These are phyloP conservation scores for Teratosphaeria nubilosa DNA, from an alignment of 2,329 filamentous ascomycete species.

Conservation along the genomic window DNA sequence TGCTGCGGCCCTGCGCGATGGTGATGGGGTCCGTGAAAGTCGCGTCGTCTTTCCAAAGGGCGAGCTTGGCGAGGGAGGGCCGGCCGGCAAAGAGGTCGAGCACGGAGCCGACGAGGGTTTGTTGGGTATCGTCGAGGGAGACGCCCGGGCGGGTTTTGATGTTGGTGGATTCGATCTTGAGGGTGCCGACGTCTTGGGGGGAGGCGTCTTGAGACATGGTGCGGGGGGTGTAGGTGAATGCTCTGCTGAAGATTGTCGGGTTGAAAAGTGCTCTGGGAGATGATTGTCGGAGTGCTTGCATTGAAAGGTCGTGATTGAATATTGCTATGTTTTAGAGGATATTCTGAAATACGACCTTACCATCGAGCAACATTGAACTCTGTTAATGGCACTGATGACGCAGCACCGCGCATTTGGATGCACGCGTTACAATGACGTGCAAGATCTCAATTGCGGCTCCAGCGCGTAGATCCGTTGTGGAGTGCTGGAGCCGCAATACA, in stretches of 20 bases:
- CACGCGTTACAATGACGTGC: background rate
- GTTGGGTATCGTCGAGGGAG: constrained; percentile 40
- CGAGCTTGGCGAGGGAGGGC: constrained; percentile 48
- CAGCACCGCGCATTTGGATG: background rate
- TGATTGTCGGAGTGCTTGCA: background rate
- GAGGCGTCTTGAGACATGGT: constrained; percentile 14
- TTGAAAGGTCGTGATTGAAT: background rate
- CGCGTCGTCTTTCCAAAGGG: constrained; percentile 49
- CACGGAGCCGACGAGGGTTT: constrained; percentile 47
- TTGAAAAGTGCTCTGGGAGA: background rate
- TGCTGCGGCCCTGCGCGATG: constrained; percentile 45
- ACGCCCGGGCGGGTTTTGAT: constrained; percentile 45
- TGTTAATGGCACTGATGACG: background rate
- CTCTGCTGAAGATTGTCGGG: background rate
- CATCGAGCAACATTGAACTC: background rate
- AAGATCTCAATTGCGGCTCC: background rate
- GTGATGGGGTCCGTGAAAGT: constrained; percentile 51
- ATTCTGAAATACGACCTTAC: too few relatives aligned
- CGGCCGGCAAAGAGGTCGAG: constrained; percentile 54
- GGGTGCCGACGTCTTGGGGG: constrained; percentile 15
- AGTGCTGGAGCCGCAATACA: too few relatives aligned
- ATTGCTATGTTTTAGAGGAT: background rate
- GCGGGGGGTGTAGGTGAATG: background rate
- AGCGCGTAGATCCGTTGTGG: too few relatives aligned
- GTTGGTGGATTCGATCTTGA: constrained; percentile 45